These are phyloP conservation scores for Ceratocystis cubensis DNA, from an alignment of 2,329 filamentous ascomycete genomes.

Conservation along the genomic window DNA sequence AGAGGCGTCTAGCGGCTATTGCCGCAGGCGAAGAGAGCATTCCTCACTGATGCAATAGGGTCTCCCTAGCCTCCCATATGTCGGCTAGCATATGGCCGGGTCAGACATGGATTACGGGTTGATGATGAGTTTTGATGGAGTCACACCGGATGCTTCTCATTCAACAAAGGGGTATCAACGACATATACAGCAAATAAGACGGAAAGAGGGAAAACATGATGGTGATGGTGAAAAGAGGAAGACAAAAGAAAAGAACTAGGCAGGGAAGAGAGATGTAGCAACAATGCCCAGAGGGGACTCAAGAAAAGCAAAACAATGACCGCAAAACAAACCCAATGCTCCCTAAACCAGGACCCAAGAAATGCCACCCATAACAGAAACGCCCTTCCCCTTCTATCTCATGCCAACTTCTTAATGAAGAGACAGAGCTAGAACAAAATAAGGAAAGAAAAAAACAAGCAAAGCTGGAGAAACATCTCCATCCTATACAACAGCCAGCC, in stretches of 20 bases:
- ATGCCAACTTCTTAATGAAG: background rate
- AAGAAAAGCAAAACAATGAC: slow-evolving; percentile 7
- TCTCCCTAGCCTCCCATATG: background rate
- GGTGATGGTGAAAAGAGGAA: background rate
- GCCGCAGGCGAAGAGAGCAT: background rate
- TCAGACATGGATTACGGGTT: too few relatives aligned
- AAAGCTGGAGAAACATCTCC: background rate
- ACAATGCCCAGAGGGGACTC: background rate
- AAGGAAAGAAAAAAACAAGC: background rate
- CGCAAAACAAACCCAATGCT: background rate
- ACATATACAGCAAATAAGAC: slow-evolving; percentile 7
- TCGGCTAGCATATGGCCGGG: background rate
- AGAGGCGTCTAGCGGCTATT: slow-evolving; percentile 12
- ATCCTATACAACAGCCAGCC: background rate
- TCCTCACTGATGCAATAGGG: background rate
- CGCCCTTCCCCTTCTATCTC: background rate
- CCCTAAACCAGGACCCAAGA: slow-evolving; percentile 9
- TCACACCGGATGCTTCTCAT: slow-evolving; percentile 6
- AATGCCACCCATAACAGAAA: slow-evolving; percentile 5
- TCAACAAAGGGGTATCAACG: slow-evolving; percentile 18
- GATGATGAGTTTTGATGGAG: background rate
- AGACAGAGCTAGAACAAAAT: background rate
- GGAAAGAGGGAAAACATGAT: slow-evolving; percentile 8
- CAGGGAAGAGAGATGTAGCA: background rate
- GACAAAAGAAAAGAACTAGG: background rate